phyloP scores from a whole-genome alignment of 176 grass and related monocot genomes.

The Metroxylon sagu region DNA sequence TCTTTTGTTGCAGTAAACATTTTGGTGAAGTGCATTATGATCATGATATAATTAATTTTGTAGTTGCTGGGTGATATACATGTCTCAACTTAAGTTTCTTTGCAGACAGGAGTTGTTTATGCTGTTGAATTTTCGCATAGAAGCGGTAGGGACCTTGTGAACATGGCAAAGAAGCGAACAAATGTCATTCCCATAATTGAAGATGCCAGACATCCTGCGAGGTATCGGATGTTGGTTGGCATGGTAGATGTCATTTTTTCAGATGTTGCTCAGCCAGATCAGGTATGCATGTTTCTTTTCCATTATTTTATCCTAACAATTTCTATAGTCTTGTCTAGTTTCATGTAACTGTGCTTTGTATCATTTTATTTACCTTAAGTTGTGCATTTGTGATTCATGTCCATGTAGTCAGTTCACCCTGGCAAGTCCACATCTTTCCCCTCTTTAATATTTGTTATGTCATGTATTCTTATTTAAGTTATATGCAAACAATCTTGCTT shows the following conservation, averaged over 20 bases:
- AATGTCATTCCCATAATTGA: constrained; percentile 96
- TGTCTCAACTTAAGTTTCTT: neutral
- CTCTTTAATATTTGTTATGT: no score
- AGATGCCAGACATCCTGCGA: constrained; percentile 84
- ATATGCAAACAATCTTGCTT: no score
- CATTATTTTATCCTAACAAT: no score
- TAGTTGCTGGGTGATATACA: no score
- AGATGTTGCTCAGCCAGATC: constrained; percentile 94
- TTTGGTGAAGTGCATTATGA: no score
- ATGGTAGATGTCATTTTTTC: constrained; percentile 99
- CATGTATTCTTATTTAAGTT: no score
- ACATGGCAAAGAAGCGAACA: constrained; percentile 95
- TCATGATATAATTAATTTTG: no score
- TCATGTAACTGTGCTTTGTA: neutral
- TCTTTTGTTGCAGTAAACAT: neutral
- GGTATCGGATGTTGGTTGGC: constrained; percentile 82
- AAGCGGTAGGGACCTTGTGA: constrained; percentile 86
- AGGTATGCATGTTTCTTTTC: constrained; percentile 33
- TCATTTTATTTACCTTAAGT: neutral
- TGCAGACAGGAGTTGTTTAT: constrained; percentile 70
- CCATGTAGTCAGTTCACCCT: no score
- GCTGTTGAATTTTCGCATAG: constrained; percentile 96
- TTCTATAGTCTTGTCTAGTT: neutral
- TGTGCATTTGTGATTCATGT: neutral
- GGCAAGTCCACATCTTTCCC: no score